Conservation (phyloP, 176 grass and related monocot genomes). For the Rhipidocladum racemiflorum region DNA sequence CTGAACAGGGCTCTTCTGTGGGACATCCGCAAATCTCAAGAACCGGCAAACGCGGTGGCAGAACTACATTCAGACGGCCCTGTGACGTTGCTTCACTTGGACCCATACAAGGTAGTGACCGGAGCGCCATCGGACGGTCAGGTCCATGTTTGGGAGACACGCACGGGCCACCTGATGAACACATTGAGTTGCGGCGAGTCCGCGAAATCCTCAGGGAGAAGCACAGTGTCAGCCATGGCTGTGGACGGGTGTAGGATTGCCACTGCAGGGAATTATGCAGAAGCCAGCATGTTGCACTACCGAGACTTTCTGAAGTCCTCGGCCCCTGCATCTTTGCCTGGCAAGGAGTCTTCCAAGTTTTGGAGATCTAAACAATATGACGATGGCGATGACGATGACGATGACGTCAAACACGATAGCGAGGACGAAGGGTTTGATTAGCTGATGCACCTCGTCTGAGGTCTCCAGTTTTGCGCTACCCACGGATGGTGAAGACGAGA, state of each 20-base stretch:
- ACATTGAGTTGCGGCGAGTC: slow-evolving; percentile 42
- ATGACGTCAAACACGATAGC: too few relatives aligned
- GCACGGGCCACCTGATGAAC: slow-evolving; percentile 48
- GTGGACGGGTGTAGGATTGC: slow-evolving; percentile 62
- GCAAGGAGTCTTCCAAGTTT: slow-evolving; percentile 52
- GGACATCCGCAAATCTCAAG: slow-evolving; percentile 78
- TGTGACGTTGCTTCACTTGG: slow-evolving; percentile 75
- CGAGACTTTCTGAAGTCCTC: slow-evolving; percentile 59
- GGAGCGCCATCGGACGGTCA: slow-evolving; percentile 43
- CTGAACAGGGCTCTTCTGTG: slow-evolving; percentile 69
- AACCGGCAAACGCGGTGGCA: slow-evolving; percentile 34
- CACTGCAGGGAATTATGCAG: slow-evolving; percentile 28
- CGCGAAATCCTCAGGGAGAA: slow-evolving; percentile 1
- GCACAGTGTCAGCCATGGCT: slow-evolving; percentile 56
- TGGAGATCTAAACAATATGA: slow-evolving; percentile 37
- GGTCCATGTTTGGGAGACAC: slow-evolving; percentile 62
- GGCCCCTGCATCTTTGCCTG: slow-evolving; percentile 33
- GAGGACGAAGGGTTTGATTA: slow-evolving; percentile 11
- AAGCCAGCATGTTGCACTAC: slow-evolving; percentile 41
- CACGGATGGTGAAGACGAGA: not conserved
- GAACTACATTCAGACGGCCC: slow-evolving; percentile 65
- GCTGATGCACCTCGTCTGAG: not conserved
- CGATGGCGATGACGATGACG: not conserved
- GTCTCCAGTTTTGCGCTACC: not conserved
- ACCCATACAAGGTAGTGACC: slow-evolving; percentile 75